Evolutionary conservation across 2,329 filamentous ascomycete species (phyloP).

Genomic region (Colletotrichum karsti): DNA sequence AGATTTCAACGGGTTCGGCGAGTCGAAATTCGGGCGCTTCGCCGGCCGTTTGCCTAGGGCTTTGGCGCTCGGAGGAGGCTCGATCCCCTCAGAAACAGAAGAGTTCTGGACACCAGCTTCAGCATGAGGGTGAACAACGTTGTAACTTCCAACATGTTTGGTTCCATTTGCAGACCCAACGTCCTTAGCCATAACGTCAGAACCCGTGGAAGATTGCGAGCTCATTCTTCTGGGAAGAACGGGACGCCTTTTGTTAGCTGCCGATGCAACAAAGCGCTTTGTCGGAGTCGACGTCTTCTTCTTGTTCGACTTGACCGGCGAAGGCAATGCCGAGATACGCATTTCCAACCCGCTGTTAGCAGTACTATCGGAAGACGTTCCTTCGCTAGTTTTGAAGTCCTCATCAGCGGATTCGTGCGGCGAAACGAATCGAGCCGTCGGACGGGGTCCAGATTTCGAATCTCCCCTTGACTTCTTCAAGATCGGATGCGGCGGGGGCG

Average conservation of each 20-base stretch:
- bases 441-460: constrained; percentile 60
- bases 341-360: constrained; percentile 40
- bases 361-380: constrained; percentile 52
- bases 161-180: constrained; percentile 33
- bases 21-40: background rate
- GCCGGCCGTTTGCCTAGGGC: constrained; percentile 58
- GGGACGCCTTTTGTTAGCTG: constrained; percentile 54
- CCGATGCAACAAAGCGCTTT: constrained; percentile 54
- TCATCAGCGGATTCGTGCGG: constrained; percentile 59
- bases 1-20: background rate
- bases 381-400: constrained; percentile 40
- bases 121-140: constrained; percentile 35
- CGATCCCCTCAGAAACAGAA: constrained; percentile 3
- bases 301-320: constrained; percentile 35
- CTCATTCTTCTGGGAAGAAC: constrained; percentile 55
- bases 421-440: constrained; percentile 69
- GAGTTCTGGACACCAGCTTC: constrained; percentile 31
- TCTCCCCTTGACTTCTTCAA: constrained; percentile 66
- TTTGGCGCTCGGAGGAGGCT: constrained; percentile 47
- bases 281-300: constrained; percentile 36
- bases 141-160: constrained; percentile 35
- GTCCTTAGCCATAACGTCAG: constrained; percentile 44
- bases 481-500: constrained; percentile 63
- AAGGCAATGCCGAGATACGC: constrained; percentile 32
- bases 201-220: constrained; percentile 53